phyloP scores from a whole-genome alignment of 805 yeast genomes.

The Wickerhamiella siamensis region DNA sequence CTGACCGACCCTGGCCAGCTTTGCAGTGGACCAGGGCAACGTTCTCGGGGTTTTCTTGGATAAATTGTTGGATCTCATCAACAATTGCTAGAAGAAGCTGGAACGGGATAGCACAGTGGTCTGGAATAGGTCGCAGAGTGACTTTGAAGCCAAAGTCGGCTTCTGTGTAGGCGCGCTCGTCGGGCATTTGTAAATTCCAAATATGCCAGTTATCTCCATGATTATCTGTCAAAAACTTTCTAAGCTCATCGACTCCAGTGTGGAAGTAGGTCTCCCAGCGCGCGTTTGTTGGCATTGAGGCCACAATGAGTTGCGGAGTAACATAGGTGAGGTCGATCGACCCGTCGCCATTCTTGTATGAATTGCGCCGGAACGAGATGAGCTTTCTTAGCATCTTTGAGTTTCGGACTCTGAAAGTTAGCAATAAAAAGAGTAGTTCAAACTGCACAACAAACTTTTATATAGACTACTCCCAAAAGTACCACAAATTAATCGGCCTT shows the following conservation, averaged over 20 bases:
- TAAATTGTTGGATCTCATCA: conserved; percentile 32
- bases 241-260: conserved; percentile 38
- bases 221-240: conserved; percentile 31
- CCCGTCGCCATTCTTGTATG: conserved; percentile 19
- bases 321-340: conserved; percentile 54
- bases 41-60: conserved; percentile 25
- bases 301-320: conserved; percentile 48
- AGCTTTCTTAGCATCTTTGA: background rate
- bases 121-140: conserved; percentile 45
- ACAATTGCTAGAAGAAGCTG: conserved; percentile 32
- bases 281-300: conserved; percentile 55
- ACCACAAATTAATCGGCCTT: conserved; percentile 1
- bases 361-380: conserved; percentile 10
- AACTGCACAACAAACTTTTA: too few relatives aligned
- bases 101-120: conserved; percentile 66
- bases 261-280: conserved; percentile 34
- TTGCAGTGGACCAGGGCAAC: conserved; percentile 73
- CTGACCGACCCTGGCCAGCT: conserved; percentile 87
- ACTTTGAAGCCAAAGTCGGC: conserved; percentile 25
- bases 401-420: too few relatives aligned
- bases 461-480: too few relatives aligned
- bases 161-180: conserved; percentile 29
- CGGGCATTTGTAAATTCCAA: conserved; percentile 58
- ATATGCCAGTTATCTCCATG: conserved; percentile 54
- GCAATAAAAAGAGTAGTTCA: too few relatives aligned